Evolutionary conservation across 768 basidiomycete genomes (phyloP).

Genomic region (Leccinellum luteum): DNA sequence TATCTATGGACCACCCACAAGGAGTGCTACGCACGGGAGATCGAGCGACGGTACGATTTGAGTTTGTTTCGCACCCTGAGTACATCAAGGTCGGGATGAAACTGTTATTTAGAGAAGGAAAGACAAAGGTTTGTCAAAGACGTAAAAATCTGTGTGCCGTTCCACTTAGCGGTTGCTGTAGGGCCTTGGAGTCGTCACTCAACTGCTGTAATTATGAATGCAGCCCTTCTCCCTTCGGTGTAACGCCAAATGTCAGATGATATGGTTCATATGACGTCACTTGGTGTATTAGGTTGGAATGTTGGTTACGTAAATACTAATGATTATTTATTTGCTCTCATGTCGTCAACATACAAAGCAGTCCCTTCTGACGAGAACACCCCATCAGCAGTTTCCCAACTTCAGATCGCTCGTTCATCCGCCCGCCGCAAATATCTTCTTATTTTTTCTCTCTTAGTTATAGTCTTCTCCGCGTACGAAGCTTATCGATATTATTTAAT

Average conservation of each 20-base stretch:
- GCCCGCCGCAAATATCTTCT: conserved; percentile 33
- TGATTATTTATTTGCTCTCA: conserved; percentile 11
- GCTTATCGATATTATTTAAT: conserved; percentile 39
- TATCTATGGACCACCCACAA: conserved; percentile 89
- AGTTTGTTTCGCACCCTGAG: conserved; percentile 91
- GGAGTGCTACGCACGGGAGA: conserved; percentile 92
- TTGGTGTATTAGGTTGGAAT: conserved; percentile 17
- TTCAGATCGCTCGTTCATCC: conserved; percentile 26
- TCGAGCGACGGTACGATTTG: conserved; percentile 89
- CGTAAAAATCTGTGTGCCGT: not conserved
- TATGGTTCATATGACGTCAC: conserved; percentile 21
- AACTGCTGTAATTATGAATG: conserved; percentile 43
- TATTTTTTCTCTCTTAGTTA: conserved; percentile 34
- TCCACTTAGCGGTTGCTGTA: conserved; percentile 27
- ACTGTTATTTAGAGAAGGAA: conserved; percentile 90
- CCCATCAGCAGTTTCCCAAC: conserved; percentile 15
- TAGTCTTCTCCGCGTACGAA: conserved; percentile 43
- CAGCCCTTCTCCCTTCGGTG: not conserved
- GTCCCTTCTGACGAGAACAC: conserved; percentile 18
- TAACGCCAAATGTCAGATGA: not conserved
- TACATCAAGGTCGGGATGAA: conserved; percentile 93
- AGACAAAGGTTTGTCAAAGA: conserved; percentile 70
- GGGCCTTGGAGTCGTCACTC: conserved; percentile 79
- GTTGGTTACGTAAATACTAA: not conserved
- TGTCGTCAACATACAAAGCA: conserved; percentile 26